phyloP scores from a whole-genome alignment of 768 basidiomycete species.

The Naganishia vishniacii region DNA sequence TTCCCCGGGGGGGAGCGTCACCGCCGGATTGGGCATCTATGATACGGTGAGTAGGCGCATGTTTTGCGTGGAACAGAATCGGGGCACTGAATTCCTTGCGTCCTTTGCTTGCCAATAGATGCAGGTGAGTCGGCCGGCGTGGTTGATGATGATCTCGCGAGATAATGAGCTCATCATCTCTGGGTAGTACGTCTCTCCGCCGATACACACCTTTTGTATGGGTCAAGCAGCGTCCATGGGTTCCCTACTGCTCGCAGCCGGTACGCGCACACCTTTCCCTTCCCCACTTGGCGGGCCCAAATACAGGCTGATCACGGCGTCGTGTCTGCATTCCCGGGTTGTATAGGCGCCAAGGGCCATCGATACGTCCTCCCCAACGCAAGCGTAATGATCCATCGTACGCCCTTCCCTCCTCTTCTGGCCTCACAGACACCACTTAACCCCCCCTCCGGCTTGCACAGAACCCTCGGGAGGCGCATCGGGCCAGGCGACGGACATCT shows the following conservation, averaged over 20 bases:
- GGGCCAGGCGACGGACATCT: constrained; percentile 92
- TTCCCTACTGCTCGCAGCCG: constrained; percentile 79
- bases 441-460: constrained; percentile 50
- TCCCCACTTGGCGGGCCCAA: too few relatives aligned
- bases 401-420: constrained; percentile 35
- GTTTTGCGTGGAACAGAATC: background rate
- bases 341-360: constrained; percentile 83
- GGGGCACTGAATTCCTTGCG: constrained; percentile 4
- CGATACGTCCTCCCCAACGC: constrained; percentile 87
- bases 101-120: too few relatives aligned
- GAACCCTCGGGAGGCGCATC: constrained; percentile 95
- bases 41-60: constrained; percentile 66
- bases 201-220: constrained; percentile 93
- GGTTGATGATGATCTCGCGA: too few relatives aligned
- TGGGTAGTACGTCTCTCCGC: constrained; percentile 82
- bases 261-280: too few relatives aligned
- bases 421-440: constrained; percentile 1
- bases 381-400: constrained; percentile 98
- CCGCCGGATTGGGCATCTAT: constrained; percentile 92
- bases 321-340: too few relatives aligned
- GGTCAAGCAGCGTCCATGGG: constrained; percentile 97
- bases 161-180: too few relatives aligned
- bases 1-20: constrained; percentile 91
- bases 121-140: constrained; percentile 56
- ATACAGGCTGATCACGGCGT: too few relatives aligned